Evolutionary conservation across 2,329 filamentous ascomycete species (phyloP).

Genomic region (Massarina eburnea): DNA sequence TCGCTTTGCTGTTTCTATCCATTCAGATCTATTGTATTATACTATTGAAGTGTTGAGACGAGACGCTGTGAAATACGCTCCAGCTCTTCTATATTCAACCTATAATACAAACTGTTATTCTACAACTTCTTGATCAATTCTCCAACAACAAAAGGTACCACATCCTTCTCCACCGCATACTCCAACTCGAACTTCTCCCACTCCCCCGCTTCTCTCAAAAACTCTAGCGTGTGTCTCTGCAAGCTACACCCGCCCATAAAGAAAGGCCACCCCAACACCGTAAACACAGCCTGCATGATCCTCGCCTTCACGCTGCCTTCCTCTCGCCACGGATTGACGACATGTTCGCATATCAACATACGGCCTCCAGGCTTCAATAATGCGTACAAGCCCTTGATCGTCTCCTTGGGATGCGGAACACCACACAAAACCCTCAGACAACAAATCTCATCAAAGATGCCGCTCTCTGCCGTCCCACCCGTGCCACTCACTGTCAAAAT

Average conservation of each 20-base stretch:
- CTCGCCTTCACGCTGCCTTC: conserved; percentile 50
- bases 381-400: conserved; percentile 50
- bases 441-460: conserved; percentile 58
- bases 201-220: conserved; percentile 47
- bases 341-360: conserved; percentile 59
- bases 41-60: neutral
- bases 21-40: neutral
- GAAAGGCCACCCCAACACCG: conserved; percentile 52
- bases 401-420: conserved; percentile 51
- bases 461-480: conserved; percentile 27
- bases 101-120: neutral
- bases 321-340: conserved; percentile 54
- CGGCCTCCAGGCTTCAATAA: conserved; percentile 58
- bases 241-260: conserved; percentile 56
- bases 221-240: conserved; percentile 51
- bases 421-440: conserved; percentile 59
- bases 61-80: neutral
- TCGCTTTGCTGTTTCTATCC: too few relatives aligned
- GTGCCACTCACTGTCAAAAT: conserved; percentile 34
- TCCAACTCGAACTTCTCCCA: conserved; percentile 56
- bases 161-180: conserved; percentile 29
- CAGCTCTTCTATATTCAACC: neutral
- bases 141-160: conserved; percentile 41
- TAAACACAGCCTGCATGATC: conserved; percentile 50
- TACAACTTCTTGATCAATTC: conserved; percentile 36